Evolutionary conservation across 352 stramenopile species (phyloP), one percentile per base, ranked within the genome.

Genomic region (Globisporangium irregulare): DNA sequence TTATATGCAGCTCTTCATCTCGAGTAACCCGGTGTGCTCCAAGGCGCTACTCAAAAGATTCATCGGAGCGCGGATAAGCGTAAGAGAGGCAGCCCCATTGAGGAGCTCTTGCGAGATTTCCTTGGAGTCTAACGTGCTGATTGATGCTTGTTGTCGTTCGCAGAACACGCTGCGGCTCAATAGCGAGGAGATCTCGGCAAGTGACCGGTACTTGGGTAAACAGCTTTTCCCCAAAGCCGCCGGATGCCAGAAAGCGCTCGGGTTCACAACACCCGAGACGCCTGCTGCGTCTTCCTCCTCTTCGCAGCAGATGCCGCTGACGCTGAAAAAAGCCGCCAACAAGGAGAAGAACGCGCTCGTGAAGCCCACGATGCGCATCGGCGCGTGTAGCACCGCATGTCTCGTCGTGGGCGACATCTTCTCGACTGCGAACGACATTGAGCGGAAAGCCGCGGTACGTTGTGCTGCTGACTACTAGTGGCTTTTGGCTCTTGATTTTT

Each of bases 131-230:
- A 3, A 8, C 18, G 36, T 41, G 7, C 14, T 59, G 53, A n/a
- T 53, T 0, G 32, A 36, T 36, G 10, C 7, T 25, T 18, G 2
- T 10, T 38, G 27, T 60, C 24, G n/a, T 1, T 41, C 25, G 29
- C 3, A 91, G 82, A 92, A 91, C 46, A 80, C 84, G 3, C 55
- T 80, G 46, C 73, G 80, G 1, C 59, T 93, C 10, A 93, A 93
- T 66, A 80, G 82, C 2, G 69, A 83, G 54, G 82, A 92, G 50
- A 81, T 94, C 63, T 80, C 82, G 1, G 22, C 72, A 7, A 72
- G 60, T 0, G 82, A 91, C 43, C 74, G 80, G 14, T 72, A 76
- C 10, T 25, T 80, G 1, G 86, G 84, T 50, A 81, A 80, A 24
- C 76, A 87, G 56, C 73, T 92, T 20, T 92, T 92, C 51, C 74